Conservation (phyloP, 2,329 filamentous ascomycete species). For the Apiospora rasikravindrae region DNA sequence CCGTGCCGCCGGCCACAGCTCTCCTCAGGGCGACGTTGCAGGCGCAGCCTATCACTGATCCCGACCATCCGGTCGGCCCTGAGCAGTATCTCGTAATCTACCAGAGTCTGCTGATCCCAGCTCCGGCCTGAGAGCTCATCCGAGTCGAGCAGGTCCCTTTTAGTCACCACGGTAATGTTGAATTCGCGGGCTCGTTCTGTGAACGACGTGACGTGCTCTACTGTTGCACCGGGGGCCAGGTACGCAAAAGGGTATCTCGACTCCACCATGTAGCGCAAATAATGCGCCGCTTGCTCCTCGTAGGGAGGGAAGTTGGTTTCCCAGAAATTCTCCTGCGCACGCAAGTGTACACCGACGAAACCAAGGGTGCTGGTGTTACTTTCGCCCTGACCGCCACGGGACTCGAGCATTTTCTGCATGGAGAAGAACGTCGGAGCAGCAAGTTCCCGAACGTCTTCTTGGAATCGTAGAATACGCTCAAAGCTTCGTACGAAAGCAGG, state of each 20-base stretch:
- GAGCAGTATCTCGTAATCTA: slow-evolving; percentile 57
- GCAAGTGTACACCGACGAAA: slow-evolving; percentile 43
- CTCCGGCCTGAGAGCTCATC: slow-evolving; percentile 43
- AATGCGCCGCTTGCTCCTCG: slow-evolving; percentile 36
- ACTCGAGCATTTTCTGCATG: slow-evolving; percentile 35
- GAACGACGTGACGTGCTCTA: slow-evolving; percentile 43
- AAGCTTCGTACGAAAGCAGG: slow-evolving; percentile 38
- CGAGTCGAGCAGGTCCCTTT: slow-evolving; percentile 47
- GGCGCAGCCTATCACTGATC: slow-evolving; percentile 50
- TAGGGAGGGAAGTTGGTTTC: slow-evolving; percentile 38
- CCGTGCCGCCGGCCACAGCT: slow-evolving; percentile 32
- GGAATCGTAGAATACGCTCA: slow-evolving; percentile 45
- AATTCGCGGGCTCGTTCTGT: slow-evolving; percentile 41
- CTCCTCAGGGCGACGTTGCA: slow-evolving; percentile 53
- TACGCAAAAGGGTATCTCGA: slow-evolving; percentile 43
- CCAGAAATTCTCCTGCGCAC: slow-evolving; percentile 40
- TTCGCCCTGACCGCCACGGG: slow-evolving; percentile 24
- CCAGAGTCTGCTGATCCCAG: slow-evolving; percentile 54
- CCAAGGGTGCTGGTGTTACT: slow-evolving; percentile 30
- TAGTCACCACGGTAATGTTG: slow-evolving; percentile 47
- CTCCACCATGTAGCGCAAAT: slow-evolving; percentile 36
- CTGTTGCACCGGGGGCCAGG: slow-evolving; percentile 47
- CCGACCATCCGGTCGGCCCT: slow-evolving; percentile 50
- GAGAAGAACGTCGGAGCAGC: slow-evolving; percentile 42
- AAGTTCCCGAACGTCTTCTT: slow-evolving; percentile 40